Percentiles rank a stretch among this genome's conserved stretches.
phyloP scores from a whole-genome alignment of 2,329 filamentous ascomycete genomes.

The Fulvia fulva region DNA sequence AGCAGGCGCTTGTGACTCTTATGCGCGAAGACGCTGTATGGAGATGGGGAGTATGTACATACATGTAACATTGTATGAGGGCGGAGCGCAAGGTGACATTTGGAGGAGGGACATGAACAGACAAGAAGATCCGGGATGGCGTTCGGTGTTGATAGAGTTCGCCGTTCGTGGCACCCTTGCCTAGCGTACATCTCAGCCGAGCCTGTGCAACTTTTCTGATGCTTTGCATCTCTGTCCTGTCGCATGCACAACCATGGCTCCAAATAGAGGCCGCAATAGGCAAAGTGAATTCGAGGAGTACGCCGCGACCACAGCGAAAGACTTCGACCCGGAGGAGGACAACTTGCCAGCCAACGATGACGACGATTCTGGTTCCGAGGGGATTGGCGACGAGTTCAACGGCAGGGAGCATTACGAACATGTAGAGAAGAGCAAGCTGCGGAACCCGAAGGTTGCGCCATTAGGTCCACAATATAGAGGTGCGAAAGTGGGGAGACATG shows the following conservation, averaged over 20 bases:
- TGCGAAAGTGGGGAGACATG: conserved; percentile 66
- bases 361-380: conserved; percentile 53
- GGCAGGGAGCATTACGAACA: conserved; percentile 83
- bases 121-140: no score
- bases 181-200: no score
- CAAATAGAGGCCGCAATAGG: conserved; percentile 26
- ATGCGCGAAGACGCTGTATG: no score
- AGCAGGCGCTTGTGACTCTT: no score
- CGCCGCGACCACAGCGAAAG: conserved; percentile 44
- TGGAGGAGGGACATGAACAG: no score
- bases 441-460: conserved; percentile 63
- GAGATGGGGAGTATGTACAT: no score
- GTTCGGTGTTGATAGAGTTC: no score
- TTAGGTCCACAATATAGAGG: conserved; percentile 80
- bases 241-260: conserved; percentile 21
- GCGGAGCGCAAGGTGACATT: no score
- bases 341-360: conserved; percentile 40
- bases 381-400: conserved; percentile 46
- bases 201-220: no score
- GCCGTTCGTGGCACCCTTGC: no score
- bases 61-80: no score
- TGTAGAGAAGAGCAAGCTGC: conserved; percentile 80
- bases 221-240: background rate
- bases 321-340: conserved; percentile 74
- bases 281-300: conserved; percentile 30